These are phyloP conservation scores for Posidonia australis DNA, from an alignment of 106 monocot genomes.

Conservation along the genomic window DNA sequence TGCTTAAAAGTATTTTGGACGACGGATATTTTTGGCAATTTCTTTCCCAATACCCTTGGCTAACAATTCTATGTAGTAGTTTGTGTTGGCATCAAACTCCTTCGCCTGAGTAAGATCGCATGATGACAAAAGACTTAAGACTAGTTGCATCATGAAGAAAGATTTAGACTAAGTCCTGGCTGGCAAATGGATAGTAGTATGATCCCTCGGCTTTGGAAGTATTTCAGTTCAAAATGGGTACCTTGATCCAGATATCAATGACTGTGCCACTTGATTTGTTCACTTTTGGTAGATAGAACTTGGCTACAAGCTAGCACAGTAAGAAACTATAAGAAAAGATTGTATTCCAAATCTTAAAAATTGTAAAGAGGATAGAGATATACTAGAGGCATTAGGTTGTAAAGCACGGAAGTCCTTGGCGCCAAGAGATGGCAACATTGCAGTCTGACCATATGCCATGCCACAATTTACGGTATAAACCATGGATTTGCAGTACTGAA, in stretches of 20 bases:
- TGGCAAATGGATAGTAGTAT: too few species aligned
- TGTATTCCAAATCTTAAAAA: not conserved
- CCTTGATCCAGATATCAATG: conserved; percentile 98
- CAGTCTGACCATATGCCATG: conserved; percentile 96
- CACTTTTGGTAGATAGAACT: conserved; percentile 83
- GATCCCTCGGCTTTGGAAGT: too few species aligned
- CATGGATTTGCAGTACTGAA: conserved; percentile 79
- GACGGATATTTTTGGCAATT: conserved; percentile 61
- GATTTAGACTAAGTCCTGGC: too few species aligned
- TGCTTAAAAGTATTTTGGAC: conserved; percentile 69
- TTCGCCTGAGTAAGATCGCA: conserved; percentile 47
- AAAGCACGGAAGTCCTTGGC: conserved; percentile 77
- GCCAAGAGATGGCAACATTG: conserved; percentile 80
- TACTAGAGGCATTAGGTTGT: conserved; percentile 85
- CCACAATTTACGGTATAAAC: conserved; percentile 87
- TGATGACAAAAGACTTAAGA: not conserved
- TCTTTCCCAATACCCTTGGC: conserved; percentile 85
- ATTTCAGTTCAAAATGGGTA: conserved; percentile 6
- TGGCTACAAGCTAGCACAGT: conserved; percentile 38
- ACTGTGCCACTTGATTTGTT: conserved; percentile 84
- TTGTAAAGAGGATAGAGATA: not conserved
- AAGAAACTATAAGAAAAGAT: not conserved
- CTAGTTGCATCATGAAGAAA: not conserved
- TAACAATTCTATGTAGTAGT: conserved; percentile 71
- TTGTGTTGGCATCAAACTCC: conserved; percentile 84